Evolutionary conservation across 2,329 filamentous ascomycete genomes (phyloP), one percentile per base, ranked within the genome.

Genomic region (Penicillium aurantiogriseum): DNA sequence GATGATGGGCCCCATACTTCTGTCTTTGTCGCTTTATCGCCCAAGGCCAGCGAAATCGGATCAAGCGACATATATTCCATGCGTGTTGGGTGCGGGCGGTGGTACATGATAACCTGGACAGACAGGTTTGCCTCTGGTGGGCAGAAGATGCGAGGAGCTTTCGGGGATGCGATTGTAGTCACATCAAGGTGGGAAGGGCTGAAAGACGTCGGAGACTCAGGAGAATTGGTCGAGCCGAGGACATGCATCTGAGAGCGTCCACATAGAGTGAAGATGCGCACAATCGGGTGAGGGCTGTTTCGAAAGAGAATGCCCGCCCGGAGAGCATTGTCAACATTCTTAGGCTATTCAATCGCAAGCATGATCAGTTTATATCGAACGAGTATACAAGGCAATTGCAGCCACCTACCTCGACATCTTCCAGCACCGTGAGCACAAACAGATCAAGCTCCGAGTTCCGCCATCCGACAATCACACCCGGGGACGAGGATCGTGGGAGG

Each of bases 41-140:
- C 90, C 15, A 99, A 79, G 0, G 92, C 92, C 42, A 99, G 81
- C 0, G 92, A 88, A 51, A 99, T 97, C 0, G 94, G 93, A 29
- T 86, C 85, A 21, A 97, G 80, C 1, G 94, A 99, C 66, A 97
- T 88, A 74, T 97, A 99, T 75, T 99, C 93, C 94, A 99, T 97
- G 54, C 87, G 85, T 33, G 83, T 86, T 0, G 94, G 93, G 56
- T 89, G 84, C 0, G 94, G 94, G 46, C 92, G 83, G 67, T 96
- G 87, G 74, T 95, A 99, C 56, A 95, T 81, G 57, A 97, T 89
- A 44, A 97, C 84, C 71, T 99, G 94, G 45, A 96, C 85, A 45
- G 87, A 91, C 21, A 89, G 81, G 5, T 86, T 85, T 60, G 84
- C 83, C 47, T 87, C 82, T 57, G 74, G 64, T 1, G 83, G 81